Conservation (phyloP, 441 rosid genomes). For the Capsella rubella region DNA sequence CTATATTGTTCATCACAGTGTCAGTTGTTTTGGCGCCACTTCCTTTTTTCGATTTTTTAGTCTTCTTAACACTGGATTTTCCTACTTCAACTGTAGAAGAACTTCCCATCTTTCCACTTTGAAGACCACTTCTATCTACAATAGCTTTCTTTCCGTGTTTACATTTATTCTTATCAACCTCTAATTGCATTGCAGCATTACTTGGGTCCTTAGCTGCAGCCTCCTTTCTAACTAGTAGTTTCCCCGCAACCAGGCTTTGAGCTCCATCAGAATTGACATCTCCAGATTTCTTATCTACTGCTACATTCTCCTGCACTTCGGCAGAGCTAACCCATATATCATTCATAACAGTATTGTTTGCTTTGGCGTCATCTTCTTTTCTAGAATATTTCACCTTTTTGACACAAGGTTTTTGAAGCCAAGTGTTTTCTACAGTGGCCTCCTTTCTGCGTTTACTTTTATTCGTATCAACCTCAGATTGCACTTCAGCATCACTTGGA, state of each 20-base stretch:
- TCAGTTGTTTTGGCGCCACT: slow-evolving; percentile 9
- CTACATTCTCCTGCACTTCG: slow-evolving; percentile 55
- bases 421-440: slow-evolving; percentile 19
- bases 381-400: slow-evolving; percentile 24
- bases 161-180: neutral
- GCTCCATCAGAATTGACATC: slow-evolving; percentile 44
- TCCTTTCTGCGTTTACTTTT: slow-evolving; percentile 24
- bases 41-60: slow-evolving; percentile 27
- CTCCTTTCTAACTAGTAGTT: slow-evolving; percentile 28
- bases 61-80: slow-evolving; percentile 29
- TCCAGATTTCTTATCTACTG: slow-evolving; percentile 24
- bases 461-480: slow-evolving; percentile 25
- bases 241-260: slow-evolving; percentile 33
- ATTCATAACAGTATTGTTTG: slow-evolving; percentile 23
- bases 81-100: slow-evolving; percentile 24
- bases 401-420: slow-evolving; percentile 13
- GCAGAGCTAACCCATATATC: slow-evolving; percentile 39
- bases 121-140: slow-evolving; percentile 1
- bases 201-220: slow-evolving; percentile 35
- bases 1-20: slow-evolving; percentile 28
- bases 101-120: slow-evolving; percentile 30
- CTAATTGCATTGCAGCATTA: slow-evolving; percentile 28
- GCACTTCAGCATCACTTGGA: slow-evolving; percentile 38
- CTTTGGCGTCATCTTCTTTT: slow-evolving; percentile 10
- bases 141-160: neutral